phyloP scores from a whole-genome alignment of 2,329 filamentous ascomycete species.

The Cladosporium sp. region DNA sequence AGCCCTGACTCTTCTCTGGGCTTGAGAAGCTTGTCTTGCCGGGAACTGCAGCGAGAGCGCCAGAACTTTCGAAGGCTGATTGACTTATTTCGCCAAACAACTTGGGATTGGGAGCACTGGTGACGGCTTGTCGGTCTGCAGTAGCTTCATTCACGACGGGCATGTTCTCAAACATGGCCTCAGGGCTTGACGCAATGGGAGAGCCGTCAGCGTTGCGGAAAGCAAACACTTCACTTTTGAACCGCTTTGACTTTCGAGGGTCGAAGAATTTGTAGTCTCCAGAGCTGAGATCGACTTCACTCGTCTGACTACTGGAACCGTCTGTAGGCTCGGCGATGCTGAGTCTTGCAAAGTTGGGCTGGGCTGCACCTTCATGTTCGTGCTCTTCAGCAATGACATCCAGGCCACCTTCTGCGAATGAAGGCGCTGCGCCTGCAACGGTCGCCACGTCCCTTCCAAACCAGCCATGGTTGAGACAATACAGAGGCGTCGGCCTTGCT shows the following conservation, averaged over 20 bases:
- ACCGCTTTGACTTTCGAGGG: slow-evolving; percentile 40
- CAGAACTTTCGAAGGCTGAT: slow-evolving; percentile 51
- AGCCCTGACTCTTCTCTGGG: slow-evolving; percentile 4
- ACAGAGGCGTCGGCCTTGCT: slow-evolving; percentile 65
- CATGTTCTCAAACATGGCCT: slow-evolving; percentile 33
- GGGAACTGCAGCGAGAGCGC: slow-evolving; percentile 16
- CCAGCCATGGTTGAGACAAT: slow-evolving; percentile 72
- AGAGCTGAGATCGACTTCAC: slow-evolving; percentile 30
- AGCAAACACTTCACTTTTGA: slow-evolving; percentile 36
- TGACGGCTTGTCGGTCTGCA: slow-evolving; percentile 22
- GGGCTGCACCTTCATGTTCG: slow-evolving; percentile 39
- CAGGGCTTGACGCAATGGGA: slow-evolving; percentile 33
- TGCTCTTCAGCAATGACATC: slow-evolving; percentile 53
- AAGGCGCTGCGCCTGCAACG: slow-evolving; percentile 10
- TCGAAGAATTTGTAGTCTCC: slow-evolving; percentile 36
- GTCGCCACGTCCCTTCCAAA: slow-evolving; percentile 49
- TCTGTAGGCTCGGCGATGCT: slow-evolving; percentile 49
- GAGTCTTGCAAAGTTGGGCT: slow-evolving; percentile 18
- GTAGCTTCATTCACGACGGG: slow-evolving; percentile 23
- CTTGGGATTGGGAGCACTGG: slow-evolving; percentile 29
- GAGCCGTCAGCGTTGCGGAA: slow-evolving; percentile 33
- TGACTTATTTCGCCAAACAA: slow-evolving; percentile 59
- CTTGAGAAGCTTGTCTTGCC: slow-evolving; percentile 19
- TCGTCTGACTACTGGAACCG: slow-evolving; percentile 43
- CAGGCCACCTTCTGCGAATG: slow-evolving; percentile 23